Evolutionary conservation across 2,329 filamentous ascomycete species (phyloP).

Genomic region (Aspergillus sp.): DNA sequence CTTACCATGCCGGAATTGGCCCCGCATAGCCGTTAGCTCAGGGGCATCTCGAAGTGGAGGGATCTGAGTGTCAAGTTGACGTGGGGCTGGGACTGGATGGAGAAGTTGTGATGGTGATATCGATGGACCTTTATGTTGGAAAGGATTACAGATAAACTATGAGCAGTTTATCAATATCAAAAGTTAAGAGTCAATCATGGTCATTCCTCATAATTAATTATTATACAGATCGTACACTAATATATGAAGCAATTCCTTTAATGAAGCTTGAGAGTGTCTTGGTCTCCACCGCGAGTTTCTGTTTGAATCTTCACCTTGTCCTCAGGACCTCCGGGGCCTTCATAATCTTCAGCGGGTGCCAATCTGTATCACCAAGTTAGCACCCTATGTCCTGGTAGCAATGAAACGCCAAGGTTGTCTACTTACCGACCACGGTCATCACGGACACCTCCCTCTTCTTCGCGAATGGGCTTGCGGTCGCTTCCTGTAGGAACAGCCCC

Average conservation of each 20-base stretch:
- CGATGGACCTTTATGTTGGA: too few species aligned
- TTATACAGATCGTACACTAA: too few species aligned
- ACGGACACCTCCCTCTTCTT: slow-evolving; percentile 36
- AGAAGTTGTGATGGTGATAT: too few species aligned
- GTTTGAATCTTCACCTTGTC: slow-evolving; percentile 25
- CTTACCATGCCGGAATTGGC: too few species aligned
- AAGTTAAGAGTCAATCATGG: too few species aligned
- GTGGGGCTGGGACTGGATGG: too few species aligned
- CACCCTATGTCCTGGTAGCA: neutral
- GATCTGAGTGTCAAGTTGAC: too few species aligned
- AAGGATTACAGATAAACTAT: too few species aligned
- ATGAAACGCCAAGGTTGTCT: neutral
- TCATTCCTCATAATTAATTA: too few species aligned
- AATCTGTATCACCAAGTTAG: slow-evolving; percentile 17
- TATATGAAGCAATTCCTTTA: slow-evolving; percentile 10
- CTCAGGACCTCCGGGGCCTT: slow-evolving; percentile 31
- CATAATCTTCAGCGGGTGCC: slow-evolving; percentile 31
- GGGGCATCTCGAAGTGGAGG: too few species aligned
- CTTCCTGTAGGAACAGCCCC: slow-evolving; percentile 30
- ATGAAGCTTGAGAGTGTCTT: slow-evolving; percentile 21
- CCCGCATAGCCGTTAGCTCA: too few species aligned
- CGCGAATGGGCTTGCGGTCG: slow-evolving; percentile 35
- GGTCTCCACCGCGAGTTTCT: slow-evolving; percentile 22
- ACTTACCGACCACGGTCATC: slow-evolving; percentile 35
- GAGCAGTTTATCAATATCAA: too few species aligned